Conservation (phyloP, 1,139 yeast species). For the Taphrina flavorubra region DNA sequence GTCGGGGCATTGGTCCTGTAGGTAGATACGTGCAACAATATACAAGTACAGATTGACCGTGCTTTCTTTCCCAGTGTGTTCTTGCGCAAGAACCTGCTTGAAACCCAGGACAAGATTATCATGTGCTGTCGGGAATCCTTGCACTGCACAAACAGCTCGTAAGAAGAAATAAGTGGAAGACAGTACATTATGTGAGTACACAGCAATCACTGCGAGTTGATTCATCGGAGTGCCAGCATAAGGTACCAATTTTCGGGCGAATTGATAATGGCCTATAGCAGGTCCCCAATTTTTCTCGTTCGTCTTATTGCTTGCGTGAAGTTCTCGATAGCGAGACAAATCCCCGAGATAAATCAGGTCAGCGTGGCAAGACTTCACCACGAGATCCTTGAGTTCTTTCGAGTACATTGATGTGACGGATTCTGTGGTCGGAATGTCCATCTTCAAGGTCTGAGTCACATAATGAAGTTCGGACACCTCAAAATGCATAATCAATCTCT, state of each 20-base stretch:
- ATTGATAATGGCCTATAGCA: slow-evolving; percentile 44
- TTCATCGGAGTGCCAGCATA: slow-evolving; percentile 46
- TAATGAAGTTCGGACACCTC: slow-evolving; percentile 43
- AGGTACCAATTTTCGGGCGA: slow-evolving; percentile 46
- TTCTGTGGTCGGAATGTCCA: slow-evolving; percentile 20
- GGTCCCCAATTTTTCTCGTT: slow-evolving; percentile 45
- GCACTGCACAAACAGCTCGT: slow-evolving; percentile 45
- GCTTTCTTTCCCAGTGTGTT: neutral
- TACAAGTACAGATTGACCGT: slow-evolving; percentile 8
- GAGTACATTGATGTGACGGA: neutral
- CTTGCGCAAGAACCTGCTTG: slow-evolving; percentile 42
- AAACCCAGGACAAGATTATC: slow-evolving; percentile 45
- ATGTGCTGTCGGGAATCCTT: slow-evolving; percentile 45
- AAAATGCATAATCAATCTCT: slow-evolving; percentile 40
- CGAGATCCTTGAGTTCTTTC: slow-evolving; percentile 26
- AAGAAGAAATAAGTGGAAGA: slow-evolving; percentile 45
- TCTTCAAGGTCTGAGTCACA: slow-evolving; percentile 40
- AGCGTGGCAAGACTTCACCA: slow-evolving; percentile 43
- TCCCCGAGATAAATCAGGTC: slow-evolving; percentile 46
- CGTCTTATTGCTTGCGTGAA: slow-evolving; percentile 40
- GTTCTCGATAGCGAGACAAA: slow-evolving; percentile 47
- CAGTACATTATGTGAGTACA: slow-evolving; percentile 43
- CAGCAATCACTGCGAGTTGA: slow-evolving; percentile 47
- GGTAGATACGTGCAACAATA: slow-evolving; percentile 7
- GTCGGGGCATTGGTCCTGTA: neutral